Evolutionary conservation across 108 stramenopile genomes (phyloP), one percentile per base, ranked within the genome.

Genomic region (Cyclotella cryptica): DNA sequence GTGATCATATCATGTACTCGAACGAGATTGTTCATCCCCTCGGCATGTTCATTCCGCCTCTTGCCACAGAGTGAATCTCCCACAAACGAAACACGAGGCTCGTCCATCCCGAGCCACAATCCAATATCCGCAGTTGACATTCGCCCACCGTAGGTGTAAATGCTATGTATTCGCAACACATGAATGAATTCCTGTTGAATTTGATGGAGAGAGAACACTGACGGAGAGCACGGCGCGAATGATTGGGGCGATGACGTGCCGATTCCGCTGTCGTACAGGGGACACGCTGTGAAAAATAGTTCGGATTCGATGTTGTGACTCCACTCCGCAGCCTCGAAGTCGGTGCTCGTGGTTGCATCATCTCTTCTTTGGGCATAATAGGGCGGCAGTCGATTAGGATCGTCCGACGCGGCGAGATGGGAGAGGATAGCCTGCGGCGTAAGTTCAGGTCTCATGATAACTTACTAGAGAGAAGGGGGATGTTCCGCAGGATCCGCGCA

Each of bases 51-150:
- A 9, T 55, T 26, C n/a, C 3, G 13, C 4, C 55, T n/a, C 11
- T 24, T 35, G 35, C 35, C 35, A 39, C 60, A 35, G 29, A 61
- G 30, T 61, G n/a, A n/a, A 61, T 61, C 60, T 3, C 60, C 60
- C 30, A 61, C 60, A 61, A 15, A n/a, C 13, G 29, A 39, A 10
- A 52, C 51, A 17, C 30, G 40, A 18, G 18, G 35, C 1, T 40
- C 55, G 18, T 57, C n/a, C 19, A 71, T 12, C 17, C 52, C 68
- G 5, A 64, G 41, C n/a, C 44, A 78, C 77, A 35, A 57, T 15
- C 53, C 66, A 39, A 67, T 47, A n/a, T 76, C 75, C 43, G 49
- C n/a, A 21, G 18, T 12, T 10, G 73, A 74, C 45, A 63, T 30
- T 42, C 52, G 10, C 30, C 45, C 58, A 27, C 14, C 40, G 46